phyloP scores from a whole-genome alignment of 2,329 filamentous ascomycete genomes.

The Cladosporium oxysporum region DNA sequence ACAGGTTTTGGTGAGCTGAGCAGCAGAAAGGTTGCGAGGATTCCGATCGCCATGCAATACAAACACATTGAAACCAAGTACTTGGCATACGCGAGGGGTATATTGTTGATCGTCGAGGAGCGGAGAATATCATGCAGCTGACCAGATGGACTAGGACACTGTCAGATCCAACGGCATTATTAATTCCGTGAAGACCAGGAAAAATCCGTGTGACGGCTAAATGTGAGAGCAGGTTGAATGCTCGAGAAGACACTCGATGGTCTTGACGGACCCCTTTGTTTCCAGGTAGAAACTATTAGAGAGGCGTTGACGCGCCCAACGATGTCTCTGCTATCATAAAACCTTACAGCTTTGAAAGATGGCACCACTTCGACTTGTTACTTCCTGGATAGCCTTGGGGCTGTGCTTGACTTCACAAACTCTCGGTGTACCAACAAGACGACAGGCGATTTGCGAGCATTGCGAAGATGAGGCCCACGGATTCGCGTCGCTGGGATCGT shows the following conservation, averaged over 20 bases:
- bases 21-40: not conserved
- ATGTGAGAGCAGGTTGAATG: not conserved
- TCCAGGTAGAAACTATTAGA: not conserved
- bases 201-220: not conserved
- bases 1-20: not conserved
- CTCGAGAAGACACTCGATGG: not conserved
- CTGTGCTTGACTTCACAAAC: not conserved
- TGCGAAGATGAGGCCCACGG: conserved; percentile 23
- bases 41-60: not conserved
- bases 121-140: not conserved
- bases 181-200: not conserved
- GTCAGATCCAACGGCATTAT: not conserved
- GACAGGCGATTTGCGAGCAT: not conserved
- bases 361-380: not conserved
- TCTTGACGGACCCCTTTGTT: not conserved
- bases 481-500: conserved; percentile 30
- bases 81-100: not conserved
- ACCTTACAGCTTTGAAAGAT: not conserved
- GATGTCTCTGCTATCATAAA: not conserved
- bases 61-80: not conserved
- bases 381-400: not conserved
- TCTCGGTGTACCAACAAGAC: not conserved
- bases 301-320: not conserved
- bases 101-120: not conserved
- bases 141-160: not conserved